A percentile compares a stretch with the other conserved stretches of the same genome.
Evolutionary conservation across 2,329 filamentous ascomycete genomes (phyloP).

Genomic region (Arthrobotrys pseudoclavata): DNA sequence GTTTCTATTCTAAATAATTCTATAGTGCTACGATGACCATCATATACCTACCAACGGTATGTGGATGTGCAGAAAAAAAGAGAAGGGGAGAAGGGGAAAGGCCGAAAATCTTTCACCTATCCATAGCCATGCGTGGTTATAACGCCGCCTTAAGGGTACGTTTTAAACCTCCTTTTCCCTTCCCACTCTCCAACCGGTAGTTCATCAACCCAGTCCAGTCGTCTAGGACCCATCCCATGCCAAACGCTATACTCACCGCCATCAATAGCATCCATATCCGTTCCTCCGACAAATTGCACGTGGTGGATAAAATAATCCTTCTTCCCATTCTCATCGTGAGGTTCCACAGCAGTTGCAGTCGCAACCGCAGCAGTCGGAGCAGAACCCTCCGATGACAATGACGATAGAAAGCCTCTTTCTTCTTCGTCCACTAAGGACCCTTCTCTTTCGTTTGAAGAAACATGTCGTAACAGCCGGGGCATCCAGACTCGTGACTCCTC

Average conservation of each 20-base stretch:
- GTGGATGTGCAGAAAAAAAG: neutral
- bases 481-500: slow-evolving; percentile 62
- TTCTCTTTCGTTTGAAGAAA: slow-evolving; percentile 1
- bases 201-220: slow-evolving; percentile 60
- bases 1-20: neutral
- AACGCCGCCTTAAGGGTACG: slow-evolving; percentile 19
- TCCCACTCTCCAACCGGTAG: slow-evolving; percentile 36
- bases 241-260: slow-evolving; percentile 61
- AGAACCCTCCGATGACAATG: slow-evolving; percentile 8
- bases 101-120: neutral
- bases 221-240: slow-evolving; percentile 61
- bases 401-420: neutral
- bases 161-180: slow-evolving; percentile 15
- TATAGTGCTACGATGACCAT: neutral
- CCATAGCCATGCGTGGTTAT: neutral
- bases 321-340: neutral
- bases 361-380: neutral
- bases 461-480: slow-evolving; percentile 52
- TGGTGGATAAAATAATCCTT: slow-evolving; percentile 62
- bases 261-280: slow-evolving; percentile 58
- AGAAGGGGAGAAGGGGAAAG: neutral
- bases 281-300: slow-evolving; percentile 61
- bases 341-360: neutral
- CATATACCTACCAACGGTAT: neutral
- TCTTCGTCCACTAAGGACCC: neutral